Conservation (phyloP, 768 basidiomycete species). For the Tricholoma sp. region DNA sequence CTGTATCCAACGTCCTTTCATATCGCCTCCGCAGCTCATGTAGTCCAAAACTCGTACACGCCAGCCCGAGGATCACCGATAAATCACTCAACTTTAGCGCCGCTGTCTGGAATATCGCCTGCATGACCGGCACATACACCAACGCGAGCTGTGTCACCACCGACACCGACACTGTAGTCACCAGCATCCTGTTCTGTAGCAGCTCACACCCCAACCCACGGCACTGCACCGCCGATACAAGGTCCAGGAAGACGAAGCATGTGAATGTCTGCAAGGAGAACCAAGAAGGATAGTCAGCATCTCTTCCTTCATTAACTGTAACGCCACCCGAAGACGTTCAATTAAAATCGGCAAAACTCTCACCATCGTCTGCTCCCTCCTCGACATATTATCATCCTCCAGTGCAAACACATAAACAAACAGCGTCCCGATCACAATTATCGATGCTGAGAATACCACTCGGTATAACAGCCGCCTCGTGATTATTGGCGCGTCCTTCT, state of each 20-base stretch:
- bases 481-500: slow-evolving; percentile 88
- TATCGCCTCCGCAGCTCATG: slow-evolving; percentile 80
- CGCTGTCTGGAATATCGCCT: slow-evolving; percentile 91
- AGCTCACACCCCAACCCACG: slow-evolving; percentile 86
- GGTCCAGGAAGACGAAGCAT: slow-evolving; percentile 94
- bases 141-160: slow-evolving; percentile 80
- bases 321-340: neutral
- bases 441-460: slow-evolving; percentile 88
- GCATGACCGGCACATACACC: slow-evolving; percentile 89
- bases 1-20: slow-evolving; percentile 59
- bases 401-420: slow-evolving; percentile 84
- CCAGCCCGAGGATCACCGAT: slow-evolving; percentile 63
- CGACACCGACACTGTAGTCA: slow-evolving; percentile 84
- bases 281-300: slow-evolving; percentile 5
- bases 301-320: neutral
- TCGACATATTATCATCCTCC: slow-evolving; percentile 77
- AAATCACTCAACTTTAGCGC: slow-evolving; percentile 68
- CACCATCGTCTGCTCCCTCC: slow-evolving; percentile 95
- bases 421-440: slow-evolving; percentile 86
- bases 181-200: slow-evolving; percentile 82
- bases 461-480: slow-evolving; percentile 66
- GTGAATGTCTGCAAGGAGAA: slow-evolving; percentile 77
- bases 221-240: slow-evolving; percentile 92
- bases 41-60: slow-evolving; percentile 53
- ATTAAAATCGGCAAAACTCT: slow-evolving; percentile 19